Percentiles rank a stretch among this genome's conserved stretches.
Conservation (phyloP, 2,329 filamentous ascomycete species). For the Cercospora brassicicola region DNA sequence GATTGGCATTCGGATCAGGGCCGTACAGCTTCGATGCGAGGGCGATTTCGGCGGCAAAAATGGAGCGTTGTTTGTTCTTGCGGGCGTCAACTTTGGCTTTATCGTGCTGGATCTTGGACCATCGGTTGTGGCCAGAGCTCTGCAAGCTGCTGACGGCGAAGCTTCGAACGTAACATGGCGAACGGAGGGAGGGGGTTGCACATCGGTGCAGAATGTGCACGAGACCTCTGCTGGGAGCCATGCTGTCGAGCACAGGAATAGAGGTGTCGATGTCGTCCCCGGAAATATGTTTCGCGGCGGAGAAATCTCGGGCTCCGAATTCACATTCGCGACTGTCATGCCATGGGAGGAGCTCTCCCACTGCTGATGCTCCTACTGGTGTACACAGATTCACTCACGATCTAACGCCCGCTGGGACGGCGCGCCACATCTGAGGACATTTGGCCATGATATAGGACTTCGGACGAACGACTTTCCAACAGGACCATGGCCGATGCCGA, state of each 20-base stretch:
- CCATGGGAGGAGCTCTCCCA: not conserved
- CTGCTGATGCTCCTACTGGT: not conserved
- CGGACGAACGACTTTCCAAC: not conserved
- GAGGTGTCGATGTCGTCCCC: not conserved
- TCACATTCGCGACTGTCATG: not conserved
- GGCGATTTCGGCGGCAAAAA: slow-evolving; percentile 70
- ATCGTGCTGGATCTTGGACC: slow-evolving; percentile 94
- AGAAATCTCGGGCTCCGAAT: not conserved
- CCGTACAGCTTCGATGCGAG: slow-evolving; percentile 78
- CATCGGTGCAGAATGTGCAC: not conserved
- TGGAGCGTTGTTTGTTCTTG: slow-evolving; percentile 69
- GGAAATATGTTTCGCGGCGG: not conserved
- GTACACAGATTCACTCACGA: not conserved
- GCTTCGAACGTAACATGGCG: slow-evolving; percentile 22
- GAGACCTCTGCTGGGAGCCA: slow-evolving; percentile 39
- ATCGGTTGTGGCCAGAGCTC: slow-evolving; percentile 78
- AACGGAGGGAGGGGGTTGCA: slow-evolving; percentile 11
- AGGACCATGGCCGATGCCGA: slow-evolving; percentile 24
- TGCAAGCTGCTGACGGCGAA: slow-evolving; percentile 25
- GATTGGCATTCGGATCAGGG: slow-evolving; percentile 70
- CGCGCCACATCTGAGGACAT: not conserved
- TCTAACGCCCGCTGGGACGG: not conserved
- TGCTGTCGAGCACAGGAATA: slow-evolving; percentile 12
- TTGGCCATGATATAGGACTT: slow-evolving; percentile 17
- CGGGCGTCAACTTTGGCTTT: slow-evolving; percentile 82